These are phyloP conservation scores for Leishmania mexicana DNA, from an alignment of 208 protist genomes.

Conservation along the genomic window DNA sequence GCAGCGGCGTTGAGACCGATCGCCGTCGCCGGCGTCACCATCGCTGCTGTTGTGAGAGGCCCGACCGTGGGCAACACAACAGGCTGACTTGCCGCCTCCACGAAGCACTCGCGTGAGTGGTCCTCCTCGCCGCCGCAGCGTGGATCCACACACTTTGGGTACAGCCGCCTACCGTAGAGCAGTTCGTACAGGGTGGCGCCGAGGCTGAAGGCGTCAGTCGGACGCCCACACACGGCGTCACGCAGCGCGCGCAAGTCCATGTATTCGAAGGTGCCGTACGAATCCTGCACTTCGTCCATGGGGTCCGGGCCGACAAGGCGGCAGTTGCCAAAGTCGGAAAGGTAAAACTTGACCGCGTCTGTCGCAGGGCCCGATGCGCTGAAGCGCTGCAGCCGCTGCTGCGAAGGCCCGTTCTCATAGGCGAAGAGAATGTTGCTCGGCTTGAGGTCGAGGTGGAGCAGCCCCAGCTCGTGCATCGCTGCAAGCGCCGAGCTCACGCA, in stretches of 20 bases:
- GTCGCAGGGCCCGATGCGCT: background rate
- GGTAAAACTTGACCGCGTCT: constrained; percentile 76
- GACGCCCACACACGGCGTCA: constrained; percentile 66
- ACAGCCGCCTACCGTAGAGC: constrained; percentile 66
- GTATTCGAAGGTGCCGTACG: constrained; percentile 87
- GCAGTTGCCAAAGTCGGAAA: constrained; percentile 91
- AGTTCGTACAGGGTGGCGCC: constrained; percentile 81
- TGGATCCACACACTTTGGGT: constrained; percentile 61
- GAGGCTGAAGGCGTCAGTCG: constrained; percentile 82
- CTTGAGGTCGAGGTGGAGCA: constrained; percentile 87
- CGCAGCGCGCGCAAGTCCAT: constrained; percentile 80
- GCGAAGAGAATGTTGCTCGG: constrained; percentile 88
- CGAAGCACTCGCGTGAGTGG: constrained; percentile 76
- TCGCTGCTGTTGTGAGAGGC: background rate
- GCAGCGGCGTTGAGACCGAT: background rate
- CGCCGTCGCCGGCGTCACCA: background rate
- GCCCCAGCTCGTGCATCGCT: constrained; percentile 79
- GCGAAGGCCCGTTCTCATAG: constrained; percentile 62
- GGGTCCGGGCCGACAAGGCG: constrained; percentile 56
- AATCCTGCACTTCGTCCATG: constrained; percentile 51
- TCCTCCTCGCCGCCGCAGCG: constrained; percentile 50
- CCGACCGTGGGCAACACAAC: constrained; percentile 36
- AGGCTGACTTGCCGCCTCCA: constrained; percentile 54
- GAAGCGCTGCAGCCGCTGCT: constrained; percentile 6
- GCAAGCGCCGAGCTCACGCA: constrained; percentile 80